These are phyloP conservation scores for Yamadazyma sp. DNA, from an alignment of 1,139 yeast species.

Conservation along the genomic window DNA sequence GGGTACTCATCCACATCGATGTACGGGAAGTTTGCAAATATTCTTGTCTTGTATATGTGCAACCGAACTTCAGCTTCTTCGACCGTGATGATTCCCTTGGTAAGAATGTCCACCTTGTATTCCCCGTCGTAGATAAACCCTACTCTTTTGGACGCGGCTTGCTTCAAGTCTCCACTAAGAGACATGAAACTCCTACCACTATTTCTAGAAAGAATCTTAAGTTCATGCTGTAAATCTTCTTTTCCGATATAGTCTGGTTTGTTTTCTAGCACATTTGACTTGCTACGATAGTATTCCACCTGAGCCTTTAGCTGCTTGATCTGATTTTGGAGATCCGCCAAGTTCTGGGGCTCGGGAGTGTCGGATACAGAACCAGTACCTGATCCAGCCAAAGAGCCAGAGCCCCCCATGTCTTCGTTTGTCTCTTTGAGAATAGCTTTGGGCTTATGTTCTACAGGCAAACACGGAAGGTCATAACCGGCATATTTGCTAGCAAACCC, in stretches of 20 bases:
- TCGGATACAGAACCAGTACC: not conserved
- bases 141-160: conserved; percentile 37
- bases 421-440: too few species aligned
- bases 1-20: conserved; percentile 47
- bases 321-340: conserved; percentile 15
- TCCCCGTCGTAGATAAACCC: conserved; percentile 23
- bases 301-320: conserved; percentile 23
- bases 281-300: conserved; percentile 12
- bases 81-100: conserved; percentile 44
- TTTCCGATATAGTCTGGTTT: conserved; percentile 28
- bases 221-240: conserved; percentile 38
- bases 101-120: conserved; percentile 42
- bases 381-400: not conserved
- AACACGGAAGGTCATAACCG: too few species aligned
- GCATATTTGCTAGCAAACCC: too few species aligned
- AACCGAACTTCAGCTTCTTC: conserved; percentile 53
- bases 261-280: conserved; percentile 7
- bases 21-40: conserved; percentile 51
- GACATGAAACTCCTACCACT: conserved; percentile 28
- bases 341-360: not conserved
- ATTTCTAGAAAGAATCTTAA: conserved; percentile 31
- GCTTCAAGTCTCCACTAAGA: conserved; percentile 37
- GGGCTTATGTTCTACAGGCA: too few species aligned
- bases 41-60: conserved; percentile 35
- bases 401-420: not conserved